These are phyloP conservation scores for Pseudoperonospora humuli DNA, from an alignment of 352 stramenopile genomes.

Conservation along the genomic window DNA sequence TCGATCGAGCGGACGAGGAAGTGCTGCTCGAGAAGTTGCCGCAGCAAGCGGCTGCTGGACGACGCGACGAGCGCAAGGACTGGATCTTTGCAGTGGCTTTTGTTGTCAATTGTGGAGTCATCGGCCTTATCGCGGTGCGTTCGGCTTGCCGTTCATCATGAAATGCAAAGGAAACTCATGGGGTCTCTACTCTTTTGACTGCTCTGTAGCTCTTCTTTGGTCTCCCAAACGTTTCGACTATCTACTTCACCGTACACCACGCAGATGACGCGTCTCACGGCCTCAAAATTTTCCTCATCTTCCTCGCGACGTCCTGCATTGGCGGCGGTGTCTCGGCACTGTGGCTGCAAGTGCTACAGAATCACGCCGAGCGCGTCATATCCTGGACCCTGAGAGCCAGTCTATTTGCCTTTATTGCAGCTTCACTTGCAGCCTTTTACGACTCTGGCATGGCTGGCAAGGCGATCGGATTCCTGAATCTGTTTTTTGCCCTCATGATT, in stretches of 20 bases:
- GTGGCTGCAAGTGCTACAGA: constrained; percentile 73
- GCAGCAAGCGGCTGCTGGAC: constrained; percentile 16
- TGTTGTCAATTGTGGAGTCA: constrained; percentile 41
- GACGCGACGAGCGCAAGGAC: constrained; percentile 56
- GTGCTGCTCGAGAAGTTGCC: constrained; percentile 51
- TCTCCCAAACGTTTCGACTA: constrained; percentile 59
- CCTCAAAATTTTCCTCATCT: constrained; percentile 61
- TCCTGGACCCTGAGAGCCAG: constrained; percentile 57
- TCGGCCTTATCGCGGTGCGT: constrained; percentile 55
- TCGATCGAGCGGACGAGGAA: constrained; percentile 52
- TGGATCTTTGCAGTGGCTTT: constrained; percentile 58
- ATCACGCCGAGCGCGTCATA: constrained; percentile 62
- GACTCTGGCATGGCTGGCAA: constrained; percentile 68
- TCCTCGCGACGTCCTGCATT: constrained; percentile 57
- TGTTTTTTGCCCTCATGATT: constrained; percentile 64
- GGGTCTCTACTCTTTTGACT: constrained; percentile 3
- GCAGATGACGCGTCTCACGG: constrained; percentile 57
- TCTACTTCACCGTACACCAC: constrained; percentile 75
- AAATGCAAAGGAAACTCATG: constrained; percentile 9
- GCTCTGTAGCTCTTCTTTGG: constrained; percentile 51
- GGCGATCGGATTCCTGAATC: constrained; percentile 73
- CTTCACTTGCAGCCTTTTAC: constrained; percentile 48
- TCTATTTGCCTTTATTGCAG: constrained; percentile 45
- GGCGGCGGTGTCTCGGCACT: constrained; percentile 56
- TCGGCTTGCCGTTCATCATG: constrained; percentile 3